Percentiles rank a stretch among this genome's conserved stretches.
Evolutionary conservation across 495 filamentous ascomycete genomes (phyloP).

Genomic region (Aspergillus haitiensis): DNA sequence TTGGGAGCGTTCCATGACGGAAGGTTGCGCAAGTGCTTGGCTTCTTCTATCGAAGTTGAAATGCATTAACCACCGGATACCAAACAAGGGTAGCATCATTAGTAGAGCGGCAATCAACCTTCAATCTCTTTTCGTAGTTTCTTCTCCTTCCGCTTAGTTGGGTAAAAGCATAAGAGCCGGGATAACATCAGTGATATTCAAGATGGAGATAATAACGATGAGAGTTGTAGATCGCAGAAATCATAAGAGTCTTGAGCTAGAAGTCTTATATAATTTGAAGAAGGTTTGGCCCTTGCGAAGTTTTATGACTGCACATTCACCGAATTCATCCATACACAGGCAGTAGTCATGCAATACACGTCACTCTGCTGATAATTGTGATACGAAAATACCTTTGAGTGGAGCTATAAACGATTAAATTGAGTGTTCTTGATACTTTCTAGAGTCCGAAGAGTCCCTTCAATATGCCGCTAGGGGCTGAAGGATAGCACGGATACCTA

Average conservation of each 20-base stretch:
- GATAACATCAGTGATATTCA: conserved; percentile 19
- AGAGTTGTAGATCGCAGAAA: neutral
- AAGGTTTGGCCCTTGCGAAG: neutral
- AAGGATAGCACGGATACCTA: no score
- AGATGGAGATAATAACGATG: neutral
- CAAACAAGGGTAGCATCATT: neutral
- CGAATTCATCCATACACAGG: neutral
- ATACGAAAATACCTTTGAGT: neutral
- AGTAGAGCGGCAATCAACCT: conserved; percentile 16
- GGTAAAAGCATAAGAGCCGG: conserved; percentile 14
- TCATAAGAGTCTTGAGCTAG: neutral
- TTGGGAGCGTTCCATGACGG: conserved; percentile 39
- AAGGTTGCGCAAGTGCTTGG: conserved; percentile 30
- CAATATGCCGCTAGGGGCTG: no score
- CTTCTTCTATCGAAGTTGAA: conserved; percentile 24
- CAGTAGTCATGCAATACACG: conserved; percentile 16
- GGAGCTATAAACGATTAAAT: no score
- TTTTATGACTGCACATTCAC: neutral
- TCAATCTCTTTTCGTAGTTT: conserved; percentile 25
- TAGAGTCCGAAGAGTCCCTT: no score
- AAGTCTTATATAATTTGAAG: neutral
- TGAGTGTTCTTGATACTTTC: no score
- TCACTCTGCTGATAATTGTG: conserved; percentile 12
- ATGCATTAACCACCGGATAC: neutral
- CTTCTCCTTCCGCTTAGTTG: conserved; percentile 13